phyloP scores from a whole-genome alignment of 129 eudicot genomes.

The sunflower (Helianthus annuus) region DNA sequence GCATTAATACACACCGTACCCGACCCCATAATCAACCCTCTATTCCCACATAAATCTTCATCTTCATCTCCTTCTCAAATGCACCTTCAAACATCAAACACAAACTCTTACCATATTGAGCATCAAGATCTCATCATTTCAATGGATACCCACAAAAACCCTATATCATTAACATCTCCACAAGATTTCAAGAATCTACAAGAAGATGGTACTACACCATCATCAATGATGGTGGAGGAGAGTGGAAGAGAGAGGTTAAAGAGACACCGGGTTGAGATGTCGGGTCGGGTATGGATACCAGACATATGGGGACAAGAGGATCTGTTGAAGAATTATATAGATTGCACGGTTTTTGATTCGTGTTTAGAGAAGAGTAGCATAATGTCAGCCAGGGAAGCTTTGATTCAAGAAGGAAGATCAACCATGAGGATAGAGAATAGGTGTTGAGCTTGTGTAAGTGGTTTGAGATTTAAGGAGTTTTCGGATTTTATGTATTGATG shows the following conservation, averaged over 20 bases:
- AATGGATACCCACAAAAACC: constrained; percentile 24
- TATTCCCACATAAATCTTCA: constrained; percentile 14
- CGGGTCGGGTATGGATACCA: constrained; percentile 82
- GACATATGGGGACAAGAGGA: constrained; percentile 83
- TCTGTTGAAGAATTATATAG: constrained; percentile 60
- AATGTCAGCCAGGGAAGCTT: constrained; percentile 59
- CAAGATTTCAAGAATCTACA: constrained; percentile 4
- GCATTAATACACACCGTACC: constrained; percentile 35
- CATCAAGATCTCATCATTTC: constrained; percentile 7
- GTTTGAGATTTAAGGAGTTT: background rate
- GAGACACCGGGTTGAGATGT: constrained; percentile 65
- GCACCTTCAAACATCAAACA: background rate
- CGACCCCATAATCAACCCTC: constrained; percentile 13
- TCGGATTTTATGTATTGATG: background rate
- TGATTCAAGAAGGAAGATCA: constrained; percentile 55
- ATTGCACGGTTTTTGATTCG: constrained; percentile 58
- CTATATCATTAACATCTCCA: constrained; percentile 2
- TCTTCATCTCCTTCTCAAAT: constrained; percentile 8
- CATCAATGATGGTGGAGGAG: constrained; percentile 12
- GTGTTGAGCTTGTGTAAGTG: background rate
- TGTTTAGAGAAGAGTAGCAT: constrained; percentile 36
- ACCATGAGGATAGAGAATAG: background rate
- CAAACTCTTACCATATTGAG: no score
- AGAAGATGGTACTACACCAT: background rate
- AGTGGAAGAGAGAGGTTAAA: constrained; percentile 69